phyloP scores from a whole-genome alignment of 1,284 basidiomycete species.

The Microbotryum intermedium region DNA sequence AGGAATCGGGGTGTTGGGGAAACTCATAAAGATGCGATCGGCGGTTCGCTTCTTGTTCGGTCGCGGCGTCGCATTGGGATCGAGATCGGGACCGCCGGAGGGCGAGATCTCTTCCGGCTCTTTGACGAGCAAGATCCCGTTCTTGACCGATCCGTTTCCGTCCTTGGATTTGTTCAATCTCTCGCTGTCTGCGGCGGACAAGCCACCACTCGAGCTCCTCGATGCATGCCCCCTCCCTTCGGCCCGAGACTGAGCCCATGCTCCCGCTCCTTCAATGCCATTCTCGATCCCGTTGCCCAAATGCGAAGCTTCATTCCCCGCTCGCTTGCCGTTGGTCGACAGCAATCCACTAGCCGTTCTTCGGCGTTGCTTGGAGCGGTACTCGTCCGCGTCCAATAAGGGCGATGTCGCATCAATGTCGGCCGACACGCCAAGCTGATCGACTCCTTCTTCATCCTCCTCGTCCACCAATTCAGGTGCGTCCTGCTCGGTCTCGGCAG shows the following conservation, averaged over 20 bases:
- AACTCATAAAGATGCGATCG: conserved; percentile 25
- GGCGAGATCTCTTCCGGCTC: background rate
- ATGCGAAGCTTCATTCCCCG: background rate
- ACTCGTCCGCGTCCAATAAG: too few species aligned
- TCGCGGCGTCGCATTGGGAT: background rate
- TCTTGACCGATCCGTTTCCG: background rate
- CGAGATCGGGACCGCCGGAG: background rate
- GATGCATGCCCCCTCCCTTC: too few species aligned
- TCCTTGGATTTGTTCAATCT: background rate
- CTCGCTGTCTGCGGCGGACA: background rate
- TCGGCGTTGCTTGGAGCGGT: too few species aligned
- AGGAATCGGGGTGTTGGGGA: conserved; percentile 32
- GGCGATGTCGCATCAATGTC: too few species aligned
- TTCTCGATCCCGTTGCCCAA: conserved; percentile 1
- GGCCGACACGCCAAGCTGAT: too few species aligned
- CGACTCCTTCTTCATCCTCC: background rate
- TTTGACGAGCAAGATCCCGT: background rate
- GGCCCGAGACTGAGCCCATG: background rate
- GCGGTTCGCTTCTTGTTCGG: conserved; percentile 6
- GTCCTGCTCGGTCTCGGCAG: conserved; percentile 34
- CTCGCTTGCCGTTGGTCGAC: background rate
- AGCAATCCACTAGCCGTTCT: background rate
- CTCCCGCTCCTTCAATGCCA: background rate
- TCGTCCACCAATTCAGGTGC: background rate
- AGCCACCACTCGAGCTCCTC: background rate